A percentile compares a stretch with the other conserved stretches of the same genome.
phyloP scores from a whole-genome alignment of 2,329 filamentous ascomycete genomes.

The Paraconiothyrium sp. region DNA sequence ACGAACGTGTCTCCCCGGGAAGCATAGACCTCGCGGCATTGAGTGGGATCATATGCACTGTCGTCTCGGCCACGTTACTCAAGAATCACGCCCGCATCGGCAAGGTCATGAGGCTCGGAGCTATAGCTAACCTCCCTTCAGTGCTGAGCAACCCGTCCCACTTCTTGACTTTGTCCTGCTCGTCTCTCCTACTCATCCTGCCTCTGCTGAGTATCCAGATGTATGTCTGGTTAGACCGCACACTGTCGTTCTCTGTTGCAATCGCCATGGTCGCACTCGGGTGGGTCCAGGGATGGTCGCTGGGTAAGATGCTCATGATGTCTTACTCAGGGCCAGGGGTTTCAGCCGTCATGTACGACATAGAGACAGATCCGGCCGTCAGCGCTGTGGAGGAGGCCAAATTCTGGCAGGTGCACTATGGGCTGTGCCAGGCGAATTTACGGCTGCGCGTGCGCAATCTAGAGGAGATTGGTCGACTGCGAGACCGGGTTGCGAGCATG shows the following conservation, averaged over 20 bases:
- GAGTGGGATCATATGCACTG: slow-evolving; percentile 81
- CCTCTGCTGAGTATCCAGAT: slow-evolving; percentile 83
- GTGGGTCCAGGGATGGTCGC: slow-evolving; percentile 80
- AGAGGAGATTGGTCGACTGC: slow-evolving; percentile 74
- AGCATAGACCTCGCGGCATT: slow-evolving; percentile 83
- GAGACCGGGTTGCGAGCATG: slow-evolving; percentile 78
- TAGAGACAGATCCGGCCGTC: slow-evolving; percentile 81
- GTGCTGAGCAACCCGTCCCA: slow-evolving; percentile 96
- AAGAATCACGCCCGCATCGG: slow-evolving; percentile 93
- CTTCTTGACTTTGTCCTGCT: slow-evolving; percentile 90
- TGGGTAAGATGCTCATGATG: slow-evolving; percentile 97
- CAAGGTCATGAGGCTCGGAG: slow-evolving; percentile 86
- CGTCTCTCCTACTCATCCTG: slow-evolving; percentile 79
- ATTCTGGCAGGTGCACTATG: slow-evolving; percentile 99
- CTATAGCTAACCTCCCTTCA: slow-evolving; percentile 81
- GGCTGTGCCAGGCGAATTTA: slow-evolving; percentile 93
- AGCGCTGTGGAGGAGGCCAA: slow-evolving; percentile 85
- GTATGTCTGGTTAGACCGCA: slow-evolving; percentile 83
- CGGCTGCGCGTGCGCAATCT: slow-evolving; percentile 75
- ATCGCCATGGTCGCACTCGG: slow-evolving; percentile 89
- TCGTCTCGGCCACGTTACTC: slow-evolving; percentile 85
- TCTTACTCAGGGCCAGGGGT: slow-evolving; percentile 74
- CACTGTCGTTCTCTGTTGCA: slow-evolving; percentile 83
- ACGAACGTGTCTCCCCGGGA: slow-evolving; percentile 75
- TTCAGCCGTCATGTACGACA: slow-evolving; percentile 80